Evolutionary conservation across 2,329 filamentous ascomycete genomes (phyloP).

Genomic region (Fusarium annulatum): DNA sequence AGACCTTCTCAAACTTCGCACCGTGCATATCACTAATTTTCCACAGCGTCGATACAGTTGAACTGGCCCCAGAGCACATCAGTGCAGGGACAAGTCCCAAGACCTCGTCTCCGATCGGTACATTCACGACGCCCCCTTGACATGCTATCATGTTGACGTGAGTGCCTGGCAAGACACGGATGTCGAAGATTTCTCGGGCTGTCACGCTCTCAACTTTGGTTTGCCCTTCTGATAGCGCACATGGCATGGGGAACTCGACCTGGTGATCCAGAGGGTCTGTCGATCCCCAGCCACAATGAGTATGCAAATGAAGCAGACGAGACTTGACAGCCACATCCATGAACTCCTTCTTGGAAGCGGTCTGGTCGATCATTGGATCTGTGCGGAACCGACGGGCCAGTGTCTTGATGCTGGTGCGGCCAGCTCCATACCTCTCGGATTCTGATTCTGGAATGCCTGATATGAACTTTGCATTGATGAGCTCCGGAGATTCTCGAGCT

Average conservation of each 20-base stretch:
- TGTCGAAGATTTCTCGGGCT: background rate
- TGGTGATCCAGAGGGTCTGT: background rate
- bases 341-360: background rate
- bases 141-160: background rate
- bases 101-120: background rate
- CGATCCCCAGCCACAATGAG: background rate
- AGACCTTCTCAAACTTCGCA: accelerated
- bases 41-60: background rate
- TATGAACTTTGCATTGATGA: background rate
- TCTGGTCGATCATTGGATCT: background rate
- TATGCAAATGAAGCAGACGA: background rate
- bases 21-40: background rate
- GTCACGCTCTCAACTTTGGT: background rate
- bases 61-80: background rate
- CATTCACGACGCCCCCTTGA: background rate
- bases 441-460: background rate
- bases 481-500: too few relatives aligned
- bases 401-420: too few relatives aligned
- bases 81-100: background rate
- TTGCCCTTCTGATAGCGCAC: too few relatives aligned
- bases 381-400: background rate
- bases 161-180: background rate
- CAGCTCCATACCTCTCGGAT: background rate
- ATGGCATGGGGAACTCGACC: background rate
- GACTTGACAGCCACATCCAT: accelerated